Evolutionary conservation across 2,329 filamentous ascomycete genomes (phyloP), one percentile per base, ranked within the genome.

Genomic region (Elsinoe fawcettii): DNA sequence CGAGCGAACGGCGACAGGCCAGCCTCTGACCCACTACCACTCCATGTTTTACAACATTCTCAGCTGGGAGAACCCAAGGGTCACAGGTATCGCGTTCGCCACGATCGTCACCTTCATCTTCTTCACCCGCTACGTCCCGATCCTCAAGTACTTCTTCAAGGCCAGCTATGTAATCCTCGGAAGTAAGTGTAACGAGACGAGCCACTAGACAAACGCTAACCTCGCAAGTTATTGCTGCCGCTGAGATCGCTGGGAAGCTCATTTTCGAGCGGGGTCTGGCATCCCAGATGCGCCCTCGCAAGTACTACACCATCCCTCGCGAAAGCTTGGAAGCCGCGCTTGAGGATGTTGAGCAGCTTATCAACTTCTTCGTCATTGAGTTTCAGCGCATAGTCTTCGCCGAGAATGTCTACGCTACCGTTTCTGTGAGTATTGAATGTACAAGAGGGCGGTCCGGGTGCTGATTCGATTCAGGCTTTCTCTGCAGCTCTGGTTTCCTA

Each of bases 291-390:
- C 77, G 83, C 59, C 83, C 83, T 22, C 77, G 76, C 66, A 80
- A 80, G 67, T 86, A 86, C 76, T 85, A 83, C 73, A 83, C 79
- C 51, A 79, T 86, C 59, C 80, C 81, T 34, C 81, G 82, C 67
- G 82, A 84, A 64, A 81, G 79, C 51, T 74, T 84, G 34, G 82
- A 85, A 69, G 79, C 77, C 58, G 70, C 81, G 20, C 71, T 83
- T 51, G 82, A 83, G 62, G 83, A 85, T 67, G 67, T 83, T 12
- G 80, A 83, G 68, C 81, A 85, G 71, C 73, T 86, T 56, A 75
- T 81, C 71, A 84, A 85, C 74, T 86, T 86, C 73, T 82, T 85
- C 70, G 76, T 85, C 63, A 84, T 86, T 61, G 83, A 86, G 68
- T 81, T 82, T 67, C 83, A 86, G 74, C 79, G 83, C 59, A 77